Evolutionary conservation across 2,329 filamentous ascomycete genomes (phyloP).

Genomic region (Claviceps lovelessii): DNA sequence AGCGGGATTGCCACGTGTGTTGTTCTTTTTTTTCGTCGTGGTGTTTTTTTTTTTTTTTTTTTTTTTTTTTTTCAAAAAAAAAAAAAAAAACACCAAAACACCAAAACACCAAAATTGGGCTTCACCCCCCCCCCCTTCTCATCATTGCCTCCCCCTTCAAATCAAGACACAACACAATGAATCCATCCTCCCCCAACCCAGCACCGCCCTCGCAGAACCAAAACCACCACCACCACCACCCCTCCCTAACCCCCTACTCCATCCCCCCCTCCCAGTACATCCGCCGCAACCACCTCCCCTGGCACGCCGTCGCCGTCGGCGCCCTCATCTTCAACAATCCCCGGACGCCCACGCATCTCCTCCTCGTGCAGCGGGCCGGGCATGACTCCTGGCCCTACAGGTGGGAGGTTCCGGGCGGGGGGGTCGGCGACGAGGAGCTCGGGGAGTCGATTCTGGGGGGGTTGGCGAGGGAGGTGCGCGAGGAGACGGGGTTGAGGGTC

Average conservation of each 20-base stretch:
- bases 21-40: too few species aligned
- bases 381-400: constrained; percentile 22
- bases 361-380: constrained; percentile 26
- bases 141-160: too few species aligned
- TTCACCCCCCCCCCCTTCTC: too few species aligned
- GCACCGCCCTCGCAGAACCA: too few species aligned
- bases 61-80: too few species aligned
- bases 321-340: constrained; percentile 14
- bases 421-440: constrained; percentile 21
- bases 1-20: too few species aligned
- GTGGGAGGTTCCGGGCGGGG: constrained; percentile 32
- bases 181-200: too few species aligned
- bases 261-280: constrained; percentile 1
- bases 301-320: constrained; percentile 12
- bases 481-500: constrained; percentile 24
- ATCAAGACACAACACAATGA: too few species aligned
- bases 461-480: constrained; percentile 27
- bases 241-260: constrained; percentile 5
- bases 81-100: too few species aligned
- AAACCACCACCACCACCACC: too few species aligned
- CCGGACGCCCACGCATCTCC: constrained; percentile 12
- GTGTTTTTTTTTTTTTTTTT: too few species aligned
- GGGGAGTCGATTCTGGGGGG: constrained; percentile 19
- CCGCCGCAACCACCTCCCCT: not conserved
- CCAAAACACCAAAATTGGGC: too few species aligned